Evolutionary conservation across 805 yeast genomes (phyloP), one percentile per base, ranked within the genome.

Genomic region (Hanseniaspora hatyaiensis): DNA sequence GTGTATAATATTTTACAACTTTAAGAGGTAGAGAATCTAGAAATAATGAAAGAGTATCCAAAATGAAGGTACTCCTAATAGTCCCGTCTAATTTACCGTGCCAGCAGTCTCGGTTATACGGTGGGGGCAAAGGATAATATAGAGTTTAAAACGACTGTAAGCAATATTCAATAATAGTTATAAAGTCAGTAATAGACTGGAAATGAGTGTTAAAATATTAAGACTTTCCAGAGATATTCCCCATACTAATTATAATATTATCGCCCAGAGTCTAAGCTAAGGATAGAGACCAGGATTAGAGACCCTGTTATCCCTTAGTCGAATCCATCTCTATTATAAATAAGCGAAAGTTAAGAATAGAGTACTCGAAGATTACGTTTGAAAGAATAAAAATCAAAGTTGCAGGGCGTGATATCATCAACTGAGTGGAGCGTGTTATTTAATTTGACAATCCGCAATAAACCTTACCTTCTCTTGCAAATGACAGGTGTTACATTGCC

Each of bases 81-180:
- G n/a, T n/a, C n/a, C n/a, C n/a, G n/a, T n/a, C n/a, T n/a, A n/a
- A n/a, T n/a, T n/a, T 32, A 20, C 32, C 45, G 45, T 40, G 45
- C 45, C 45, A 40, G 45, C 31, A 40, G 45, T 20, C 20, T 40
- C 45, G 45, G 45, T 40, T 40, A 40, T 18, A 40, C 45, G 45
- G 32, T 18, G n/a, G 22, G 32, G 20, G 37, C 45, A 32, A 32
- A 40, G 22, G 33, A 19, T 29, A 31, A 32, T 40, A 4, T 2
- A 40, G 45, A 40, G 45, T 40, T 40, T 29, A 40, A 40, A 40
- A 40, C 13, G 34, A 24, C 31, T 40, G 45, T 32, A 40, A 37
- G 45, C 20, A 32, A 3, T 32, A 23, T 9, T 12, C 6, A 16
- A 16, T 20, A 23, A n/a, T n/a, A n/a, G n/a, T n/a, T n/a, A n/a